Evolutionary conservation across 768 basidiomycete genomes (phyloP).

Genomic region (Boletus sensibilis): DNA sequence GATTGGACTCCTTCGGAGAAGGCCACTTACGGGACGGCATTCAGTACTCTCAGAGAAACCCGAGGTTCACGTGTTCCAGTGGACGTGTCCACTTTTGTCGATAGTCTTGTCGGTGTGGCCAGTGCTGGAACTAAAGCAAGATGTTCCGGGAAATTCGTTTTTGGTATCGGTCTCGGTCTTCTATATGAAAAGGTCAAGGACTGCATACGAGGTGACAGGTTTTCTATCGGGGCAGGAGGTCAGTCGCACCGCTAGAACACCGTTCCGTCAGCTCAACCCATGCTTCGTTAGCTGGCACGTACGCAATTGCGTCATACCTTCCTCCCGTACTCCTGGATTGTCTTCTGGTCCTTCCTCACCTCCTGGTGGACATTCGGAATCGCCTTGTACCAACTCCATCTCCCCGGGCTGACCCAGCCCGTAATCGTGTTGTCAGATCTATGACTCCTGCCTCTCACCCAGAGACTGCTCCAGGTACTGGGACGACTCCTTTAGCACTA

Average conservation of each 20-base stretch:
- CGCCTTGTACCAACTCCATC: constrained; percentile 54
- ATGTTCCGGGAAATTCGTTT: constrained; percentile 40
- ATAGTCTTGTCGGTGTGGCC: constrained; percentile 58
- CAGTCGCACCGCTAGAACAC: constrained; percentile 21
- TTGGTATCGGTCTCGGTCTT: constrained; percentile 46
- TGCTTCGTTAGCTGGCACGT: constrained; percentile 58
- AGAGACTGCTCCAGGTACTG: constrained; percentile 5
- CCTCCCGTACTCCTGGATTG: constrained; percentile 63
- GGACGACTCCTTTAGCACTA: background rate
- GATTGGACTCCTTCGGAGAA: constrained; percentile 76
- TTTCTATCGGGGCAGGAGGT: constrained; percentile 82
- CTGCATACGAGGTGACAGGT: constrained; percentile 64
- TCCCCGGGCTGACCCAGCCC: constrained; percentile 33
- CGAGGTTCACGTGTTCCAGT: constrained; percentile 52
- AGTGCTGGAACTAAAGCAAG: constrained; percentile 47
- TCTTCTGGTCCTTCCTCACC: constrained; percentile 64
- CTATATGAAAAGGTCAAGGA: constrained; percentile 42
- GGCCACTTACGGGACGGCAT: constrained; percentile 68
- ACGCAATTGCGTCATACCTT: constrained; percentile 66
- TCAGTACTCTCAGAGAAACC: constrained; percentile 46
- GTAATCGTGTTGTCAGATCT: constrained; percentile 25
- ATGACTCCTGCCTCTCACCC: constrained; percentile 11
- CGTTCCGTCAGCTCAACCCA: constrained; percentile 4
- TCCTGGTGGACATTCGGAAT: constrained; percentile 62
- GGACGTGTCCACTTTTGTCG: constrained; percentile 56